A percentile compares a stretch with the other conserved stretches of the same genome.
Conservation (phyloP, 75 land plant genomes). For the Chamaecyparis obtusa region DNA sequence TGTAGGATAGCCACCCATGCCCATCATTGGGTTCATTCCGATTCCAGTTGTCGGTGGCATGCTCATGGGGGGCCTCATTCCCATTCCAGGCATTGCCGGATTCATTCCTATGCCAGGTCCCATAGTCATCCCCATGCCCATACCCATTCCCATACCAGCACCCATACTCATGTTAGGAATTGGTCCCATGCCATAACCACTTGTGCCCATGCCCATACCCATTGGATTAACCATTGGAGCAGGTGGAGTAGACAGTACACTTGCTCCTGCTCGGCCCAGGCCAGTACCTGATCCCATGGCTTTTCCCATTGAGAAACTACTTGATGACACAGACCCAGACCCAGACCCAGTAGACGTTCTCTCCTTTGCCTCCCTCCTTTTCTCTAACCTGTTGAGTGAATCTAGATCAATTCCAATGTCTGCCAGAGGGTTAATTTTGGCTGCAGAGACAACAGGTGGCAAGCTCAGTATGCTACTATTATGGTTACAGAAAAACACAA, state of each 20-base stretch:
- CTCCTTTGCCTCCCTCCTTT: slow-evolving; percentile 50
- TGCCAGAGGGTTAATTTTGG: slow-evolving; percentile 76
- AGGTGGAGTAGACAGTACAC: slow-evolving; percentile 56
- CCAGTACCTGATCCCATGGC: slow-evolving; percentile 99
- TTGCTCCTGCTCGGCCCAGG: slow-evolving; percentile 83
- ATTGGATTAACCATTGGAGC: slow-evolving; percentile 34
- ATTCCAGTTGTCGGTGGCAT: slow-evolving; percentile 53
- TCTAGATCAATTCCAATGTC: slow-evolving; percentile 95
- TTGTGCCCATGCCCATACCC: slow-evolving; percentile 43
- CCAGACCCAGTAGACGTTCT: slow-evolving; percentile 23
- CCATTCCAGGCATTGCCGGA: slow-evolving; percentile 14
- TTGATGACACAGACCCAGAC: slow-evolving; percentile 27
- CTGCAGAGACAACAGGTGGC: slow-evolving; percentile 40
- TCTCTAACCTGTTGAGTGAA: slow-evolving; percentile 65
- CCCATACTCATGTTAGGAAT: slow-evolving; percentile 30
- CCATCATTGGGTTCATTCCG: slow-evolving; percentile 54
- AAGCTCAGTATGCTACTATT: neutral
- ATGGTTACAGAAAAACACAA: neutral
- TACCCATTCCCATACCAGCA: slow-evolving; percentile 44
- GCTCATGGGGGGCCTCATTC: slow-evolving; percentile 32
- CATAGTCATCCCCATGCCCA: slow-evolving; percentile 33
- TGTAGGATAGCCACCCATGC: slow-evolving; percentile 42
- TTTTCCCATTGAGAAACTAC: slow-evolving; percentile 68
- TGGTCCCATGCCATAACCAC: slow-evolving; percentile 17
- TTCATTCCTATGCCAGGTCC: slow-evolving; percentile 32